Base-by-base conservation (phyloP, 2,329 filamentous ascomycete species). In the Keithomyces neogunnii region DNA sequence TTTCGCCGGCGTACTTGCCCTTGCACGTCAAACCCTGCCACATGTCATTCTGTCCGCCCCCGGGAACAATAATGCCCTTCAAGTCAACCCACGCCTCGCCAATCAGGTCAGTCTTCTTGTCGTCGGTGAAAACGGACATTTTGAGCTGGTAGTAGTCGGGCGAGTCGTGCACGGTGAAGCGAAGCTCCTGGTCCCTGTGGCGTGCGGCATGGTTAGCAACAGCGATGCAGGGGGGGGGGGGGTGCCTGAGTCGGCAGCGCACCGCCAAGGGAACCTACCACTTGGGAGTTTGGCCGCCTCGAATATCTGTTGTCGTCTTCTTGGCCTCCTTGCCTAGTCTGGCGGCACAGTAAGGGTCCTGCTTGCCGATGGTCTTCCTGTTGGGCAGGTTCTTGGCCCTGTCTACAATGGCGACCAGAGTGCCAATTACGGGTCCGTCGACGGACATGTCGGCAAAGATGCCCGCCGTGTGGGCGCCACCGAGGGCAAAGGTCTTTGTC, bases 311-410 rank as follows among this genome's bases (percentile, higher is more conserved):
- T 40, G 86, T 86, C 3, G 93, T 99, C 77, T 96, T 96, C 74
- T 95, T 95, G 46, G 93, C 93, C 70, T 97, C 91, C 69, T 99
- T 99, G 35, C 92, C 93, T 45, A 99, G 73, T 50, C 93, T 80
- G 33, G 90, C 91, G 38, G 93, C 93, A 70, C 91, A 96, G 69
- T 97, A 99, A 0, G 93, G 92, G 66, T 97, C 91, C 73, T 99
- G 93, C 72, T 99, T 99, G 51, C 93, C 93, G 76, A 99, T 96
- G 5, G 90, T 93, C 75, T 95, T 95, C 60, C 90, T 76, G 71
- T 99, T 99, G 48, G 93, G 93, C 59, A 99, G 73, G 67, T 99
- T 99, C 80, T 96, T 97, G 49, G 91, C 93, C 59, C 91, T 82
- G 72, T 99, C 93, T 63, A 97, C 82, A 62, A 99, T 85, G 52